Evolutionary conservation across 176 grass and related monocot species (phyloP), one percentile per base, ranked within the genome.

Genomic region (Zoysia japonica): DNA sequence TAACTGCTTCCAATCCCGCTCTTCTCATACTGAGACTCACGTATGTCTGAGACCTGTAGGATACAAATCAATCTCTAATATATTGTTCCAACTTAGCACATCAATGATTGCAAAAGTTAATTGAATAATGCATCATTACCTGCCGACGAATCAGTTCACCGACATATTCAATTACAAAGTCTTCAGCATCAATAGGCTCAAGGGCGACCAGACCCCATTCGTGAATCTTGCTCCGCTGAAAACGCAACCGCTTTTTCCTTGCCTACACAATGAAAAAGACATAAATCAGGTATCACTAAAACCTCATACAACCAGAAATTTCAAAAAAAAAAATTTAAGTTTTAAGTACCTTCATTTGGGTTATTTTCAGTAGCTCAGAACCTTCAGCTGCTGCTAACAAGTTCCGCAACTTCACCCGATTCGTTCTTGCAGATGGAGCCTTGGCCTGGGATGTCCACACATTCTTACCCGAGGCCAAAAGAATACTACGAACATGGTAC

Each of bases 101-200:
- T 80, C 12, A 40, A 68, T 57, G 37, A 80, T 80, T 80, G 69
- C 5, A 50, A 86, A 42, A 17, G 48, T 65, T 86, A 20, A 82
- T 77, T 84, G 44, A 84, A 82, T 54, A 89, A 50, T 71, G 56
- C 41, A 79, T 64, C 36, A 70, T 89, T 83, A 94, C 95, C 89
- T 71, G 89, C 9, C 89, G 86, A 49, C 88, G 89, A 66, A 98
- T 98, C 61, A 98, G 85, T 83, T 97, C 70, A 57, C 95, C 95
- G 56, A 97, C 92, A 94, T 97, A 97, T 89, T 97, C 95, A 73
- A 97, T 97, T 57, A 97, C 95, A 63, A 97, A 97, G 76, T 97
- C 95, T 84, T 97, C 95, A 67, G 95, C 83, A 57, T 94, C 92
- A 59, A 97, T 94, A 11, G 78, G 89, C 78, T 97, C 95, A 72